Conservation (phyloP, 2,329 filamentous ascomycete species). For the Dactylellina sp. region DNA sequence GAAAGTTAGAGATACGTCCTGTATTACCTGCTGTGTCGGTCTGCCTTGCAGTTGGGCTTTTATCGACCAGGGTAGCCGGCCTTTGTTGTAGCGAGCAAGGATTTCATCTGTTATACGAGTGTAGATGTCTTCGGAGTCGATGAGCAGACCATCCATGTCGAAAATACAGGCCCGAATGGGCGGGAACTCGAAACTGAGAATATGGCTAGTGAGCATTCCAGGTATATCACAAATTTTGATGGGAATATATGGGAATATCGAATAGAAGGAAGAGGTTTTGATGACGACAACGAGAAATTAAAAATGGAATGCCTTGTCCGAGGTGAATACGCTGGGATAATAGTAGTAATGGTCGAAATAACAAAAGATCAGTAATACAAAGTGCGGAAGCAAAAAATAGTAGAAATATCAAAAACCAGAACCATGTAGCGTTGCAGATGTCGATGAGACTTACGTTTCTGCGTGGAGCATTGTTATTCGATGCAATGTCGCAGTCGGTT, state of each 20-base stretch:
- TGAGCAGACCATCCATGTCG: conserved; percentile 97
- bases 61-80: conserved; percentile 90
- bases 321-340: background rate
- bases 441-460: conserved; percentile 43
- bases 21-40: conserved; percentile 69
- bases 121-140: conserved; percentile 93
- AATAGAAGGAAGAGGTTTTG: background rate
- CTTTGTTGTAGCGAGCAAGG: conserved; percentile 78
- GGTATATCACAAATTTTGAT: background rate
- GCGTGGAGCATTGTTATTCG: conserved; percentile 22
- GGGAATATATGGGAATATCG: background rate
- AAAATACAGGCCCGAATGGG: conserved; percentile 91
- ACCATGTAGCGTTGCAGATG: too few relatives aligned
- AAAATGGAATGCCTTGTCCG: background rate
- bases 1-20: too few relatives aligned
- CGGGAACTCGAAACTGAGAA: conserved; percentile 68
- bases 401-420: too few relatives aligned
- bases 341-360: background rate
- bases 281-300: too few relatives aligned
- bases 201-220: conserved; percentile 50
- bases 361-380: too few relatives aligned
- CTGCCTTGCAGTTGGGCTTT: conserved; percentile 83
- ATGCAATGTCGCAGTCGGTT: background rate
- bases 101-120: conserved; percentile 84
- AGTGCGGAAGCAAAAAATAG: background rate